Base-by-base conservation (phyloP, 202 grass and related monocot genomes). In the Setaria italica region DNA sequence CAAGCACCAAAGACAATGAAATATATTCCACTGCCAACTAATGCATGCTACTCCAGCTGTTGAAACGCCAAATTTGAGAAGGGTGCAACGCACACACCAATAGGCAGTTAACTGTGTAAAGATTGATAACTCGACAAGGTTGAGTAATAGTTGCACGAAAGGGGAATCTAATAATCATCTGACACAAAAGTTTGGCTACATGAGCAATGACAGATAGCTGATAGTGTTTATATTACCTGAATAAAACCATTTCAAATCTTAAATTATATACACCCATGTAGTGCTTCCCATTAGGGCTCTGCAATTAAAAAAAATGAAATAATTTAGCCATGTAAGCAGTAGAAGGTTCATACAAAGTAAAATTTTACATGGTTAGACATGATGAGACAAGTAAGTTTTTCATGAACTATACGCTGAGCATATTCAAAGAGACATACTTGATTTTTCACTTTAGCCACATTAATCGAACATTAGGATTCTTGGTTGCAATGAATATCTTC, bases 121-220 rank as follows among this genome's bases (percentile, higher is more conserved):
- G 5, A 9, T 47, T 11, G 57, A 48, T 60, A 73, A 55, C 51
- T 1, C 30, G 51, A 55, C 55, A 62, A 53, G 49, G 30, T 53
- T 55, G 46, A 46, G 41, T 71, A 41, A 53, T 56, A 25, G 54
- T 63, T 77, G 48, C 43, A 45, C 10, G 32, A 62, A 83, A 53
- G 42, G 3, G 17, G 3, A 13, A 47, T 60, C 17, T 70, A 42
- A 46, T 59, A 46, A 80, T 42, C 33, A 56, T 59, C 39, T 79
- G 50, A 67, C 51, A 67, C 66, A 51, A 79, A 90, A 74, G 88
- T 68, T 80, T 74, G 48, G 42, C 62, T 47, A 75, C 21, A n/a
- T 7, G 53, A 90, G 32, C 19, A 21, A 1, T 59, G 8, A 9
- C 19, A 29, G 57, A 13, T 42, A 74, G 33, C 20, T 34, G 15